phyloP scores from a whole-genome alignment of 805 yeast species.

The Candida ipomoeae region DNA sequence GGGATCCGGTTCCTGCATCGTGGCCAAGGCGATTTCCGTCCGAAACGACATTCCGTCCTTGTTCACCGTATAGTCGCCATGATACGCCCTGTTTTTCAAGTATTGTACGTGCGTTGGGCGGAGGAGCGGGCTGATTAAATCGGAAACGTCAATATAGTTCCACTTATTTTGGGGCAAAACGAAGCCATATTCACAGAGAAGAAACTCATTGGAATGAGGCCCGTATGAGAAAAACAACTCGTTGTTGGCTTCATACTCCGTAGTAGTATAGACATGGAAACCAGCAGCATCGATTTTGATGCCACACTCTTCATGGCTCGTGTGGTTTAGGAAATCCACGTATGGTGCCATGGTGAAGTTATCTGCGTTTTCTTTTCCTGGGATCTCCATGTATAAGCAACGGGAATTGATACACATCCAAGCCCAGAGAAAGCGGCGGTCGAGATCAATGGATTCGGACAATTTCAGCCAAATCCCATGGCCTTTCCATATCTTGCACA shows the following conservation, averaged over 20 bases:
- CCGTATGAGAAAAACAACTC: constrained; percentile 81
- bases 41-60: constrained; percentile 58
- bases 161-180: constrained; percentile 53
- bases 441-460: constrained; percentile 15
- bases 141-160: constrained; percentile 66
- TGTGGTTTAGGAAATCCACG: constrained; percentile 85
- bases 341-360: constrained; percentile 89
- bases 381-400: constrained; percentile 74
- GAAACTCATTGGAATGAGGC: constrained; percentile 78
- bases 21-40: constrained; percentile 70
- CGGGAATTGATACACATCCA: constrained; percentile 92
- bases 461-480: constrained; percentile 13
- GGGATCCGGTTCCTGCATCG: constrained; percentile 37
- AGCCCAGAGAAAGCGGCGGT: constrained; percentile 50
- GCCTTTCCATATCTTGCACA: constrained; percentile 13
- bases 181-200: constrained; percentile 87
- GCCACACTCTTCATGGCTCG: constrained; percentile 47
- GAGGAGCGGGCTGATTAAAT: constrained; percentile 34
- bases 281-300: constrained; percentile 46
- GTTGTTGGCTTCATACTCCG: constrained; percentile 33
- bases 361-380: constrained; percentile 49
- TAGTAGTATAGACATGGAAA: constrained; percentile 45
- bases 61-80: constrained; percentile 69
- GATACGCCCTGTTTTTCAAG: constrained; percentile 52
- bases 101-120: constrained; percentile 37